Evolutionary conservation across 768 basidiomycete species (phyloP), one percentile per base, ranked within the genome.

Genomic region (Trametes maxima): DNA sequence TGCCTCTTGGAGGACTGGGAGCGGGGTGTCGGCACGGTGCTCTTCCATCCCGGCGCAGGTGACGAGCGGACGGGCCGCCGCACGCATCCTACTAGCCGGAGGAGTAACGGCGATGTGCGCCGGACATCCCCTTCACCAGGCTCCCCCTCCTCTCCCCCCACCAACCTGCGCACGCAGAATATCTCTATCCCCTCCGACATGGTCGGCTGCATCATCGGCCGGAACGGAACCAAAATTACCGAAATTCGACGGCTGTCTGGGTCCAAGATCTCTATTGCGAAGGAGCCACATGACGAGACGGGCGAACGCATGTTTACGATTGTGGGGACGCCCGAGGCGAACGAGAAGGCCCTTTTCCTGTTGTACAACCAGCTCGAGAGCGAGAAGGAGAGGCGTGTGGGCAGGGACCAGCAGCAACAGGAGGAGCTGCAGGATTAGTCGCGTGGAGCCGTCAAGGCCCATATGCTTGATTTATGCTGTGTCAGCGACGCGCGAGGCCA

Each of bases 271-370:
- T 94, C 91, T 57, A 99, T 99, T 71, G 97, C 97, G 67, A 99
- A 99, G 78, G 90, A 92, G 50, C 94, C 97, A n/a, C 97, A 98
- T 72, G 97, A 98, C 70, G 97, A 98, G 71, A 95, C 95, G 43
- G 97, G 96, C 70, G 97, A 99, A 80, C 85, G 97, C 67, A 98
- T 99, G 96, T 99, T 99, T 80, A 94, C 97, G 63, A 98, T 99
- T 73, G 83, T 97, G 48, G 97, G 97, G 57, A 94, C 94, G 13
- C 91, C 94, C 49, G 93, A 95, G 76, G 90, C 93, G 67, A 98
- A 97, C 75, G 96, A 99, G 78, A 96, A 98, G 78, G 97, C 97
- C 2, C 79, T 99, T 60, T 98, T 96, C 82, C 79, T 99, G 62
- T 83, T 99, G 63, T 99, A 98, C 78, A 95, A 96, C 70, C 96